Percentiles rank a stretch among this genome's conserved stretches.
Conservation (phyloP, 1,284 basidiomycete species). For the Peniophora sp. region DNA sequence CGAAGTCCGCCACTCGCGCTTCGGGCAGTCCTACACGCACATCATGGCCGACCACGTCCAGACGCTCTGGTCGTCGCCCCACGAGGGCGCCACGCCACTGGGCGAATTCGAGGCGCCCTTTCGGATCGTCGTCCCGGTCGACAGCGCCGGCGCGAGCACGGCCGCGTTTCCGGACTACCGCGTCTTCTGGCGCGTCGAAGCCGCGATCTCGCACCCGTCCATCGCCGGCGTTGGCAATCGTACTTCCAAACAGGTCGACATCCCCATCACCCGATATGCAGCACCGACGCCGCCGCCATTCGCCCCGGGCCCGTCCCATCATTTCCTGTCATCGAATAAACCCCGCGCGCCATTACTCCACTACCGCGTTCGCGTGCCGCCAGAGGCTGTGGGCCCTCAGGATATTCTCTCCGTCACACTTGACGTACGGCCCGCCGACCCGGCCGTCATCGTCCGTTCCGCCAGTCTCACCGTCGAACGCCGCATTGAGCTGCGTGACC, state of each 20-base stretch:
- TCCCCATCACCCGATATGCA: conserved; percentile 55
- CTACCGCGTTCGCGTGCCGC: conserved; percentile 28
- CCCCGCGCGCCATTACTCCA: conserved; percentile 25
- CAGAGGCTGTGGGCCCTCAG: conserved; percentile 28
- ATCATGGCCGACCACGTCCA: conserved; percentile 59
- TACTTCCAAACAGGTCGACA: conserved; percentile 58
- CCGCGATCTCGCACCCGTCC: conserved; percentile 59
- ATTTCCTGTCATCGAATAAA: conserved; percentile 18
- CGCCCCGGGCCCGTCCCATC: conserved; percentile 10
- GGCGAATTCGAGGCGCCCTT: conserved; percentile 64
- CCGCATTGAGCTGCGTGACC: conserved; percentile 27
- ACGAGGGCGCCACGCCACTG: conserved; percentile 47
- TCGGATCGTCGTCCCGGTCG: conserved; percentile 56
- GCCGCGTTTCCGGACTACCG: conserved; percentile 70
- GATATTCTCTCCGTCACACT: conserved; percentile 31
- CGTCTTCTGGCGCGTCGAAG: conserved; percentile 77
- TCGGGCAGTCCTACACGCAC: conserved; percentile 48
- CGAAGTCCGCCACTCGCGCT: conserved; percentile 58
- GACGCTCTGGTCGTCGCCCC: conserved; percentile 61
- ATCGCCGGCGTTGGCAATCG: conserved; percentile 59
- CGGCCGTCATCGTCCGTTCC: conserved; percentile 23
- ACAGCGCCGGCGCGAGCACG: conserved; percentile 59
- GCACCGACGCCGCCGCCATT: conserved; percentile 22
- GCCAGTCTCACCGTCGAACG: conserved; percentile 30
- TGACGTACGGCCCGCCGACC: conserved; percentile 25